These are phyloP conservation scores for Penicillium janthinellum DNA, from an alignment of 2,329 filamentous ascomycete species.

Conservation along the genomic window DNA sequence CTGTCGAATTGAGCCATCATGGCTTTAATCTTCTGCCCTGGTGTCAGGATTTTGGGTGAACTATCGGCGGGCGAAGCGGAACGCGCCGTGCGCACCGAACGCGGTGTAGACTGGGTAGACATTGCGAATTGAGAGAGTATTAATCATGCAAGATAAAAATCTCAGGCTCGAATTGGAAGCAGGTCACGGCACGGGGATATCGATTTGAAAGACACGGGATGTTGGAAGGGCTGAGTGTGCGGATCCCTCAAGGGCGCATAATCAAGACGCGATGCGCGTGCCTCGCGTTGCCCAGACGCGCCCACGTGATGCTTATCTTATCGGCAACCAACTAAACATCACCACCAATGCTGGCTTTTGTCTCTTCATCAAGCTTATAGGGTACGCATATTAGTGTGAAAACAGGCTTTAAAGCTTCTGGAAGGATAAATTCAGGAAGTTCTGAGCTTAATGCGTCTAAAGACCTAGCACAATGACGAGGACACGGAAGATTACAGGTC, in stretches of 20 bases:
- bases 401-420: too few species aligned
- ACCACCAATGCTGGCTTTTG: background rate
- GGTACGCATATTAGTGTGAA: too few species aligned
- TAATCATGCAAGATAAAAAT: background rate
- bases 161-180: background rate
- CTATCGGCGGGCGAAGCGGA: slow-evolving; percentile 30
- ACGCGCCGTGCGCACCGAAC: slow-evolving; percentile 37
- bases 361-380: too few species aligned
- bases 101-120: slow-evolving; percentile 38
- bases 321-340: background rate
- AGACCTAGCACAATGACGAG: too few species aligned
- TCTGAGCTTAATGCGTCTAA: too few species aligned
- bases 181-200: slow-evolving; percentile 18
- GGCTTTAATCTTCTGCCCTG: slow-evolving; percentile 52
- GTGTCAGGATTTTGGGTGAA: slow-evolving; percentile 44
- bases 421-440: too few species aligned
- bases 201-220: slow-evolving; percentile 1
- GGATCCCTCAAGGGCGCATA: slow-evolving; percentile 23
- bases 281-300: slow-evolving; percentile 24
- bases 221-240: slow-evolving; percentile 7
- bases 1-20: slow-evolving; percentile 52
- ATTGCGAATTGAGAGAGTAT: slow-evolving; percentile 18
- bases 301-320: slow-evolving; percentile 28
- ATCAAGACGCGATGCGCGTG: slow-evolving; percentile 28
- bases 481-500: too few species aligned